Evolutionary conservation across 1,139 yeast genomes (phyloP).

Genomic region (Pichia sp.): DNA sequence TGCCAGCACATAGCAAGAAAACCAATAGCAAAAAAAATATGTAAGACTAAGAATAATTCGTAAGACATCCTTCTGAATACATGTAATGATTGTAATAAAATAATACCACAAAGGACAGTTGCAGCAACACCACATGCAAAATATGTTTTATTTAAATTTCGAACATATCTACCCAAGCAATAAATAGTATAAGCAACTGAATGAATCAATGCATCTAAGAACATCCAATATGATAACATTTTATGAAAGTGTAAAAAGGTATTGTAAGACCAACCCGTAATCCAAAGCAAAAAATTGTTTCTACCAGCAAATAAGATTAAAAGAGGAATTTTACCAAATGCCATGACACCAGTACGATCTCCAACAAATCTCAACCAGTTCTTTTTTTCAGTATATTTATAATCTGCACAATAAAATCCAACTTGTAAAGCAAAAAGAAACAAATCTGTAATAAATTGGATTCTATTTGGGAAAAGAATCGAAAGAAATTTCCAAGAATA

Average conservation of each 20-base stretch:
- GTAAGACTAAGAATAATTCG: slow-evolving; percentile 35
- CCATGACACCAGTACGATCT: slow-evolving; percentile 43
- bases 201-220: slow-evolving; percentile 28
- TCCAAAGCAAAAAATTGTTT: slow-evolving; percentile 50
- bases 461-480: slow-evolving; percentile 16
- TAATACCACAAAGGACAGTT: slow-evolving; percentile 35
- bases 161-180: slow-evolving; percentile 15
- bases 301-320: slow-evolving; percentile 53
- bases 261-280: slow-evolving; percentile 57
- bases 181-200: slow-evolving; percentile 22
- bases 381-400: slow-evolving; percentile 1
- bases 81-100: slow-evolving; percentile 41
- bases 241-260: slow-evolving; percentile 53
- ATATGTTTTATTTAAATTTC: too few relatives aligned
- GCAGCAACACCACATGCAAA: slow-evolving; percentile 34
- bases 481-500: slow-evolving; percentile 11
- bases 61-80: slow-evolving; percentile 43
- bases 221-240: slow-evolving; percentile 48
- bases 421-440: slow-evolving; percentile 13
- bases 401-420: slow-evolving; percentile 12
- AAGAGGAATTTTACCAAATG: slow-evolving; percentile 41
- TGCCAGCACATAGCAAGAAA: slow-evolving; percentile 37
- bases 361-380: slow-evolving; percentile 48
- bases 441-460: slow-evolving; percentile 12
- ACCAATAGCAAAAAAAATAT: slow-evolving; percentile 33